Evolutionary conservation across 768 basidiomycete species (phyloP).

Genomic region (Coprinopsis strossmayeri): DNA sequence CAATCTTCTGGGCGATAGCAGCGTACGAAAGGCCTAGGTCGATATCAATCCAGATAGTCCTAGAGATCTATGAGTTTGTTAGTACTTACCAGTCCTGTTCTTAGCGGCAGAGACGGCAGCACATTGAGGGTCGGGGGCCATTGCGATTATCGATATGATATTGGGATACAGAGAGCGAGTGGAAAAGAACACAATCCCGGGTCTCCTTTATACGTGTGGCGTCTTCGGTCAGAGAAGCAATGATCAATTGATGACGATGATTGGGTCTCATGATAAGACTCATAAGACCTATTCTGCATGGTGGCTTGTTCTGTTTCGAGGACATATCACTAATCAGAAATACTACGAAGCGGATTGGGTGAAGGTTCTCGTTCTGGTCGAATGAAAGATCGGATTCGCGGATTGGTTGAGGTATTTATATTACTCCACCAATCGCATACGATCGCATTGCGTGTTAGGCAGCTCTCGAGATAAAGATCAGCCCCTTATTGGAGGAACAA

Average conservation of each 20-base stretch:
- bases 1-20: constrained; percentile 40
- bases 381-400: too few species aligned
- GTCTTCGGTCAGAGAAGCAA: not conserved
- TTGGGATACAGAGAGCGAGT: constrained; percentile 4
- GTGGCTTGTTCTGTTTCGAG: too few species aligned
- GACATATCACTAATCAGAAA: not conserved
- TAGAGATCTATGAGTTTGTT: not conserved
- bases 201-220: not conserved
- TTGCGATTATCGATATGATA: constrained; percentile 19
- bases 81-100: constrained; percentile 36
- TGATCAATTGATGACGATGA: not conserved
- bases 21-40: constrained; percentile 41
- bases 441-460: too few species aligned
- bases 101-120: constrained; percentile 50
- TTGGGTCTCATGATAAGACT: not conserved
- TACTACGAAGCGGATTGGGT: not conserved
- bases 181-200: not conserved
- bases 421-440: too few species aligned
- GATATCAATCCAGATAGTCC: not conserved
- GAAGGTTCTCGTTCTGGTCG: too few species aligned
- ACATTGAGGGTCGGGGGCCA: constrained; percentile 52
- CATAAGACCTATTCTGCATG: too few species aligned
- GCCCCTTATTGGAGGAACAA: not conserved
- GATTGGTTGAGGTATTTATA: too few species aligned
- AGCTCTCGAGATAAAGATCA: too few species aligned